These are phyloP conservation scores for Tulasnella sp. DNA, from an alignment of 768 basidiomycete genomes.

Conservation along the genomic window DNA sequence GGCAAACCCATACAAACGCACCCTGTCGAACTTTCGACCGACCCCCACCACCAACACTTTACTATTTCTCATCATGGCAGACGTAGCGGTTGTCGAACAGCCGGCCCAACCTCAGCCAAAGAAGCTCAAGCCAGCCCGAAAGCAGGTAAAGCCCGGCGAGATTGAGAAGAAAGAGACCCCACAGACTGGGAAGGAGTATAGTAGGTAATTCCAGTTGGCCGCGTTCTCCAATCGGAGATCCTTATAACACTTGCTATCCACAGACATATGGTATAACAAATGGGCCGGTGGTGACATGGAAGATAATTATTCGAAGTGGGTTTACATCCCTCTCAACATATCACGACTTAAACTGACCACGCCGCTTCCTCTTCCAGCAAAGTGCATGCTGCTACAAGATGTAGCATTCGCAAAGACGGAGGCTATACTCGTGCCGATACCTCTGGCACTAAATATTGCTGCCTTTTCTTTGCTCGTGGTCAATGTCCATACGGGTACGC, in stretches of 20 bases:
- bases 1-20: constrained; percentile 17
- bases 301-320: constrained; percentile 91
- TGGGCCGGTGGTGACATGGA: constrained; percentile 99
- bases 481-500: constrained; percentile 94
- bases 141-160: constrained; percentile 87
- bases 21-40: constrained; percentile 8
- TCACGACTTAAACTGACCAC: not conserved
- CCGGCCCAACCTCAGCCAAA: constrained; percentile 40
- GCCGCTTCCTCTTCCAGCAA: constrained; percentile 53
- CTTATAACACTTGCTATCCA: constrained; percentile 29
- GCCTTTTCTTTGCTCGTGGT: constrained; percentile 92
- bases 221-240: constrained; percentile 6
- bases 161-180: constrained; percentile 83
- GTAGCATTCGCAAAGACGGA: constrained; percentile 79
- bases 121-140: constrained; percentile 86
- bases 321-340: constrained; percentile 28
- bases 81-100: constrained; percentile 15
- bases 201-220: constrained; percentile 47
- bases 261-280: constrained; percentile 98
- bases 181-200: constrained; percentile 95
- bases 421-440: constrained; percentile 95
- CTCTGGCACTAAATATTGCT: constrained; percentile 86
- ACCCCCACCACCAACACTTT: constrained; percentile 3
- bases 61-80: constrained; percentile 19
- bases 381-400: constrained; percentile 89